These are phyloP conservation scores for Trichoderma sp. DNA, from an alignment of 2,329 filamentous ascomycete species.

Conservation along the genomic window DNA sequence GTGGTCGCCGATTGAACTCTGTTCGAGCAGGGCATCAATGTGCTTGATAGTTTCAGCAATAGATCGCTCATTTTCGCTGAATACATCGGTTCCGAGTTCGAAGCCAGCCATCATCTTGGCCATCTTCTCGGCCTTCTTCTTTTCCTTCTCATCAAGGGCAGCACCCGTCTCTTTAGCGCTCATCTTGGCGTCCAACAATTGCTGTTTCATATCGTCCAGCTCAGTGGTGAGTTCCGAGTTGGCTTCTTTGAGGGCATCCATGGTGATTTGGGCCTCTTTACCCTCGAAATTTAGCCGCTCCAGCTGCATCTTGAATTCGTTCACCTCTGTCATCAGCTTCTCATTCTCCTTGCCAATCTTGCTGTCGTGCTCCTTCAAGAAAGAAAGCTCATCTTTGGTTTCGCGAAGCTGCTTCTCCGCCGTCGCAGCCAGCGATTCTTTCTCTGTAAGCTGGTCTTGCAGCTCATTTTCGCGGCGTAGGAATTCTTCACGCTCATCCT, in stretches of 20 bases:
- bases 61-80: slow-evolving; percentile 88
- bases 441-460: slow-evolving; percentile 94
- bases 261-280: slow-evolving; percentile 95
- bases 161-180: slow-evolving; percentile 91
- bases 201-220: slow-evolving; percentile 93
- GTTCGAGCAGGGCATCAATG: slow-evolving; percentile 76
- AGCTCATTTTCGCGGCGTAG: slow-evolving; percentile 93
- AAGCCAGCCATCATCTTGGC: slow-evolving; percentile 99
- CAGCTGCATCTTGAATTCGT: slow-evolving; percentile 94
- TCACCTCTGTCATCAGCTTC: slow-evolving; percentile 79
- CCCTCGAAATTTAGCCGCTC: slow-evolving; percentile 95
- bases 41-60: slow-evolving; percentile 84
- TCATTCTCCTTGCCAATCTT: slow-evolving; percentile 90
- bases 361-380: slow-evolving; percentile 82
- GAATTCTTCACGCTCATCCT: slow-evolving; percentile 97
- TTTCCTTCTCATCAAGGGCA: slow-evolving; percentile 93
- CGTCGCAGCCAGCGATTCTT: slow-evolving; percentile 77
- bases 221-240: slow-evolving; percentile 91
- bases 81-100: slow-evolving; percentile 88
- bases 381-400: slow-evolving; percentile 81
- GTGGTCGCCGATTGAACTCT: slow-evolving; percentile 75
- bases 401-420: slow-evolving; percentile 81
- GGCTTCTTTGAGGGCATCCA: slow-evolving; percentile 95
- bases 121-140: slow-evolving; percentile 99
- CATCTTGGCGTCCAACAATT: slow-evolving; percentile 94